Evolutionary conservation across 1,284 basidiomycete genomes (phyloP).

Genomic region (Ceratobasidium papillatum): DNA sequence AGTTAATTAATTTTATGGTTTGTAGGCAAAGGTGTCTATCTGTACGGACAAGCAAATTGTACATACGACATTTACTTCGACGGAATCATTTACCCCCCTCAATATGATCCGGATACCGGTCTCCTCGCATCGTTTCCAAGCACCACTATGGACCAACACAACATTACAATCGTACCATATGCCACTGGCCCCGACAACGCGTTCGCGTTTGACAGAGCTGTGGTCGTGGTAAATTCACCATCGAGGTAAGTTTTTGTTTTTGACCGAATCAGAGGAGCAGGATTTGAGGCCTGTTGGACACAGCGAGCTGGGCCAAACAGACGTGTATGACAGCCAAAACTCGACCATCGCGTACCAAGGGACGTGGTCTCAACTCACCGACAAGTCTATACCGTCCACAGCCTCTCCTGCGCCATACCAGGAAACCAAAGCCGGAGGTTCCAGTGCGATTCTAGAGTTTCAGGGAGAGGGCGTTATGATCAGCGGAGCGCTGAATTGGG

Average conservation of each 20-base stretch:
- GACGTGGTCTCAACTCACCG: not conserved
- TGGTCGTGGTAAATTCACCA: not conserved
- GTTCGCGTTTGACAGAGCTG: constrained; percentile 19
- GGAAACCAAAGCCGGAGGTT: not conserved
- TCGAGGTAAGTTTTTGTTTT: not conserved
- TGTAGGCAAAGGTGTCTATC: not conserved
- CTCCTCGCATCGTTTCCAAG: not conserved
- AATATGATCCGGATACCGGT: not conserved
- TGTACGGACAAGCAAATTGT: constrained; percentile 16
- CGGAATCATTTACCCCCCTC: not conserved
- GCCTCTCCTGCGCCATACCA: not conserved
- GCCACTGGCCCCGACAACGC: not conserved
- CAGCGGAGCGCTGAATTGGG: not conserved
- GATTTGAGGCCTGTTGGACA: not conserved
- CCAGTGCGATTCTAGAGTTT: constrained; percentile 2
- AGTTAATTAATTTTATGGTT: not conserved
- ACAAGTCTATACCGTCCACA: constrained; percentile 9
- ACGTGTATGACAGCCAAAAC: constrained; percentile 10
- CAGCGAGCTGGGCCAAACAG: not conserved
- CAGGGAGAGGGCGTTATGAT: constrained; percentile 12
- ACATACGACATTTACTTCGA: not conserved
- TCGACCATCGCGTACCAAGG: constrained; percentile 8
- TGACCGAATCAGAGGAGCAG: not conserved
- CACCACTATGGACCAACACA: not conserved
- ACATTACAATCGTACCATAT: not conserved